Evolutionary conservation across 371 early-diverging fungal genomes (phyloP), one percentile per base, ranked within the genome.

Genomic region (Rhizoclosmatium hyalinum): DNA sequence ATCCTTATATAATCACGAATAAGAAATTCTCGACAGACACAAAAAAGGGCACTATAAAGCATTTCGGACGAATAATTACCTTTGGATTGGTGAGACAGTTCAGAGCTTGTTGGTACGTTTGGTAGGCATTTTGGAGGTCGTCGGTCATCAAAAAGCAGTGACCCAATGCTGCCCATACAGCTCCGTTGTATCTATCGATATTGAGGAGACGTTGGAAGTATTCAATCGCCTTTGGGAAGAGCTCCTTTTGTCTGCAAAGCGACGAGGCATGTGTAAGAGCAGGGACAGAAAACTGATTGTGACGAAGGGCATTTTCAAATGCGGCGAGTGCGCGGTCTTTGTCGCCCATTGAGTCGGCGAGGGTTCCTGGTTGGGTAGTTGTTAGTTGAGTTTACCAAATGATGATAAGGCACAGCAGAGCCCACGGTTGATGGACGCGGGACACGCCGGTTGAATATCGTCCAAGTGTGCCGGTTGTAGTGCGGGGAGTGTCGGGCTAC

Each of bases 61-160:
- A 32, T 32, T 32, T 32, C 1, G 32, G 32, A 0, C 32, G 32
- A 21, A 6, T 42, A 75, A 79, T 61, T 58, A 93, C 92, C 86
- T 94, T 95, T 54, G 96, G 92, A 79, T 95, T 93, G 1, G 92
- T 90, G 39, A 96, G 81, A 78, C 93, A 91, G 79, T 93, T 91
- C 12, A 98, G 85, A 3, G 98, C 98, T 79, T 95, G 94, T 84
- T 97, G 97, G 71, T 97, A 98, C 10, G 96, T 94, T 55, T 89
- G 88, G 79, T 95, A 96, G 1, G 98, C 96, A 78, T 94, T 92
- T 72, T 94, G 94, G 55, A 97, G 86, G 67, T 97, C 93, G 78
- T 95, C 96, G 88, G 92, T 89, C 95, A 95, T 94, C 65, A 97
- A 84, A 81, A 94, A 95, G 81, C 95, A 95, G 82, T 96, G 95